phyloP scores from a whole-genome alignment of 2,329 filamentous ascomycete genomes.

The Alternaria sp. region DNA sequence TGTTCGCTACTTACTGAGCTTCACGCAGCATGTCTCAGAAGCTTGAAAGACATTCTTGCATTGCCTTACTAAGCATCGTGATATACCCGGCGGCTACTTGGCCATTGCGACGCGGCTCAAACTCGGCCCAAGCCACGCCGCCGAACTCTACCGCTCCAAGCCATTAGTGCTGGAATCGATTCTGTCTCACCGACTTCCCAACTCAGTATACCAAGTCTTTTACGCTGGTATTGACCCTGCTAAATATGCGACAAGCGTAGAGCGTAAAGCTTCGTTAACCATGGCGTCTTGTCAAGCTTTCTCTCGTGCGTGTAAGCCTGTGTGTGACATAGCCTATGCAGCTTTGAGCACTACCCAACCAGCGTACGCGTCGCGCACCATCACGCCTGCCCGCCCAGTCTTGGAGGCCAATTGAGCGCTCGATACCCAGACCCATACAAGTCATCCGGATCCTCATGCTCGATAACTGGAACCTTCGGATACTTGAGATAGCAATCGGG shows the following conservation, averaged over 20 bases:
- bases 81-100: background rate
- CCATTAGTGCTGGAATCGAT: conserved; percentile 37
- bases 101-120: background rate
- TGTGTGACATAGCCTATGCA: background rate
- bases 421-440: background rate
- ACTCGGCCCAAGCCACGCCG: conserved; percentile 9
- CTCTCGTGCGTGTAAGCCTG: background rate
- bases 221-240: background rate
- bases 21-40: background rate
- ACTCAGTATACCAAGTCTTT: conserved; percentile 25
- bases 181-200: conserved; percentile 12
- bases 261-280: background rate
- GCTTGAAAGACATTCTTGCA: background rate
- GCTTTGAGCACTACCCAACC: background rate
- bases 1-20: background rate
- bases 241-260: background rate
- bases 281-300: background rate
- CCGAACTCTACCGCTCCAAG: conserved; percentile 30
- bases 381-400: background rate
- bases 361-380: background rate
- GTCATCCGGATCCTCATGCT: background rate
- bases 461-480: background rate
- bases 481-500: background rate
- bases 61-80: conserved; percentile 7
- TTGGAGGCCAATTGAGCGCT: background rate